phyloP scores from a whole-genome alignment of 495 filamentous ascomycete species.

The Chaetomium fimeti region DNA sequence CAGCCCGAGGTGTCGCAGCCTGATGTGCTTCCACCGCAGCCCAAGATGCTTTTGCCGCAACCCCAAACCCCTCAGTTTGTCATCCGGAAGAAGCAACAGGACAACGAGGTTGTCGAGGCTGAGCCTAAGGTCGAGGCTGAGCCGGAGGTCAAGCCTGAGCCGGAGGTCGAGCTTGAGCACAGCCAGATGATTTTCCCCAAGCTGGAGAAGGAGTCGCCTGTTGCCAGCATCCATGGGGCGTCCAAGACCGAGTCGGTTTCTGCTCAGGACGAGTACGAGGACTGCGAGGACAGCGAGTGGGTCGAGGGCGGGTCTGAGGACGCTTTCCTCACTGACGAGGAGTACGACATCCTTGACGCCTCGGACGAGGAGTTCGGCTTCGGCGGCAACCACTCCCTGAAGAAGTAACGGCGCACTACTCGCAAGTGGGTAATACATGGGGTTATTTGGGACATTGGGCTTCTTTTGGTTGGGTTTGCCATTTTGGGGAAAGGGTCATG shows the following conservation, averaged over 20 bases:
- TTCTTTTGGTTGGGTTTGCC: slow-evolving; percentile 3
- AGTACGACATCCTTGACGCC: slow-evolving; percentile 94
- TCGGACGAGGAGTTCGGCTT: slow-evolving; percentile 79
- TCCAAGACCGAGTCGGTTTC: slow-evolving; percentile 30
- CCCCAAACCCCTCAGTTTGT: neutral
- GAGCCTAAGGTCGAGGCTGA: slow-evolving; percentile 6
- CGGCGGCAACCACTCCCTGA: slow-evolving; percentile 30
- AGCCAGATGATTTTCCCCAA: slow-evolving; percentile 96
- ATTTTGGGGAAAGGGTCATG: slow-evolving; percentile 4
- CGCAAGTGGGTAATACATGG: neutral
- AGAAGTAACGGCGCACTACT: slow-evolving; percentile 33
- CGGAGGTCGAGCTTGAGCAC: slow-evolving; percentile 29
- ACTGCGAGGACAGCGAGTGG: slow-evolving; percentile 57
- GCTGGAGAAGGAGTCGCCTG: slow-evolving; percentile 90
- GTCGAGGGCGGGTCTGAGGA: slow-evolving; percentile 58
- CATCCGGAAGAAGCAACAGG: too few relatives aligned
- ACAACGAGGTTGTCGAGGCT: too few relatives aligned
- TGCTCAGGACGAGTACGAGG: slow-evolving; percentile 61
- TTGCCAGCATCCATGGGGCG: slow-evolving; percentile 70
- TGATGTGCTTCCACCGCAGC: too few relatives aligned
- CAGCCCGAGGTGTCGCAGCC: too few relatives aligned
- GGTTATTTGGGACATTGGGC: slow-evolving; percentile 1
- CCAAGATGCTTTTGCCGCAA: slow-evolving; percentile 23
- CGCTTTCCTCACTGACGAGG: slow-evolving; percentile 91
- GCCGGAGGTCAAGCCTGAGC: slow-evolving; percentile 23